phyloP scores from a whole-genome alignment of 2,329 filamentous ascomycete species.

The Monilinia fructigena region DNA sequence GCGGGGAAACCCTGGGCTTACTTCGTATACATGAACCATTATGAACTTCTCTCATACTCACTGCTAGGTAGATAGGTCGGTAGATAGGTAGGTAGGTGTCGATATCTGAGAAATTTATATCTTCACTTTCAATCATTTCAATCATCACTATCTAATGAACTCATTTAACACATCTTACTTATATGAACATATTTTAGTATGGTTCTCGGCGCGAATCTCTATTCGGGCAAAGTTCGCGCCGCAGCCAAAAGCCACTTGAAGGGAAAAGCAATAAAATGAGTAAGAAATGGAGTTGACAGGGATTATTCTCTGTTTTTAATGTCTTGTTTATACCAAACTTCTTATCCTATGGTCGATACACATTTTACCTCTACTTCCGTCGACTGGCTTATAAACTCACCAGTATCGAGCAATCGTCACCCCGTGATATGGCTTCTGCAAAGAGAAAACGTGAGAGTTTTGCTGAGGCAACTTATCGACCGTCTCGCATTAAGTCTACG shows the following conservation, averaged over 20 bases:
- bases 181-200: background rate
- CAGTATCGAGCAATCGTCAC: background rate
- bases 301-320: background rate
- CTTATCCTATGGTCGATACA: background rate
- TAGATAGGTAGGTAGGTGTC: background rate
- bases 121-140: background rate
- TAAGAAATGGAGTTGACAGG: background rate
- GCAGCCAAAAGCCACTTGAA: conserved; percentile 3
- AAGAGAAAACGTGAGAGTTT: background rate
- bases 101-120: background rate
- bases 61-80: background rate
- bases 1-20: background rate
- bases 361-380: background rate
- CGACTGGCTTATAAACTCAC: background rate
- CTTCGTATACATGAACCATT: background rate
- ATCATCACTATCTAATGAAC: background rate
- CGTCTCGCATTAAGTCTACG: background rate
- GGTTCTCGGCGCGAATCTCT: background rate
- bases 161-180: background rate
- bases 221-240: background rate
- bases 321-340: too few relatives aligned
- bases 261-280: conserved; percentile 8
- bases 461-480: background rate
- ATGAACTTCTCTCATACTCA: too few relatives aligned
- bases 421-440: background rate